These are phyloP conservation scores for Russula compacta DNA, from an alignment of 768 basidiomycete genomes.

Conservation along the genomic window DNA sequence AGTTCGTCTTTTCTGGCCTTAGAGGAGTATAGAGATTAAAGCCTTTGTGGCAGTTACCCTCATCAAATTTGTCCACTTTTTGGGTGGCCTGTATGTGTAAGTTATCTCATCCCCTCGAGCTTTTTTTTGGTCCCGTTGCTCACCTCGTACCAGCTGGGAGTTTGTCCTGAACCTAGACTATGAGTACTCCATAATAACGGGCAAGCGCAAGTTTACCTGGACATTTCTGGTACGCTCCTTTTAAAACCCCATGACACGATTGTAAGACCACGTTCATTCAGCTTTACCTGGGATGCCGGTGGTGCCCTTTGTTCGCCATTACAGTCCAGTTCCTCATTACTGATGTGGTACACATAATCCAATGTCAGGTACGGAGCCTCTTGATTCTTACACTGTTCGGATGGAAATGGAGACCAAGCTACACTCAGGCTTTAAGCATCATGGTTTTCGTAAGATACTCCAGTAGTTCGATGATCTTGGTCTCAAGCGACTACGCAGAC, in stretches of 20 bases:
- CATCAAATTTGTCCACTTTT: not conserved
- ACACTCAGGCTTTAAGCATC: not conserved
- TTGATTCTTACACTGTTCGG: not conserved
- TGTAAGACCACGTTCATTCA: not conserved
- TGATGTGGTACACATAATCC: not conserved
- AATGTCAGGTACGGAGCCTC: not conserved
- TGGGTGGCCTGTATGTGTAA: conserved; percentile 6
- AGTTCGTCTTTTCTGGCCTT: no score
- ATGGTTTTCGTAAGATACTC: not conserved
- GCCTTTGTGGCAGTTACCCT: not conserved
- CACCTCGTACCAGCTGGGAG: conserved; percentile 6
- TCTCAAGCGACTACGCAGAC: not conserved
- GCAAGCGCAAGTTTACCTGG: not conserved
- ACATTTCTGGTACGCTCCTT: not conserved
- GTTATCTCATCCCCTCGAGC: not conserved
- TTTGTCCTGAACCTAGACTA: not conserved
- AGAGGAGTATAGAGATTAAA: not conserved
- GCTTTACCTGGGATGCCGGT: not conserved
- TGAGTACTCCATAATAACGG: not conserved
- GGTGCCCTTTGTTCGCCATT: not conserved
- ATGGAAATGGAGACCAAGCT: not conserved
- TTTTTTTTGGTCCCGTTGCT: not conserved
- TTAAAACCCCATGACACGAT: no score
- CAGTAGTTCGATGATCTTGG: not conserved
- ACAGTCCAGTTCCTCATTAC: not conserved